phyloP scores from a whole-genome alignment of 306 rosid genomes.

The Cyamopsis tetragonoloba region DNA sequence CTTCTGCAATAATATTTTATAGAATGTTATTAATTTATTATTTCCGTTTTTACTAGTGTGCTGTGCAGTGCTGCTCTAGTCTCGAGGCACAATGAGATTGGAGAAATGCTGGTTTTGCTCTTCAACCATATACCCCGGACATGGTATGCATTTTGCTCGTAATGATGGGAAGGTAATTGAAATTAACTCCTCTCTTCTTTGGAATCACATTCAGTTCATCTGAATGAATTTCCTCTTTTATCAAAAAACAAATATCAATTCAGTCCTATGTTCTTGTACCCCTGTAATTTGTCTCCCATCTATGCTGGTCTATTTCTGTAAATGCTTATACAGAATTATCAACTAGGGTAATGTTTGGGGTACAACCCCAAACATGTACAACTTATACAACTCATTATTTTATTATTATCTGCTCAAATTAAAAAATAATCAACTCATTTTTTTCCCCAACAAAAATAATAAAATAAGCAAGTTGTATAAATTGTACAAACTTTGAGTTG shows the following conservation, averaged over 20 bases:
- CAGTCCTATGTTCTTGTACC: not conserved
- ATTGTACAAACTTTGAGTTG: no score
- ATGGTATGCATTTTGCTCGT: constrained; percentile 88
- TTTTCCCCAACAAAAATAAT: no score
- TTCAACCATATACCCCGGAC: constrained; percentile 86
- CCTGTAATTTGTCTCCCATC: not conserved
- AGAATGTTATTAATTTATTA: not conserved
- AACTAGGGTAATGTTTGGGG: no score
- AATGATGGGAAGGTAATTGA: constrained; percentile 74
- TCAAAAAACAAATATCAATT: not conserved
- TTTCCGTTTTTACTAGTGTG: not conserved
- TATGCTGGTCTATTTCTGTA: not conserved
- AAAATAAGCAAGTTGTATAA: no score
- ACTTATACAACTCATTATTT: no score
- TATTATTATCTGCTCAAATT: no score
- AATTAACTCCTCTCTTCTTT: not conserved
- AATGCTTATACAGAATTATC: not conserved
- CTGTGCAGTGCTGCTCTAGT: constrained; percentile 8
- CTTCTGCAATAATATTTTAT: not conserved
- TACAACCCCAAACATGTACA: no score
- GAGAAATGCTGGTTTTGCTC: constrained; percentile 98
- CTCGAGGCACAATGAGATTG: constrained; percentile 59
- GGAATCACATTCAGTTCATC: not conserved
- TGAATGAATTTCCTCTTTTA: not conserved
- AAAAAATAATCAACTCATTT: no score